Evolutionary conservation across 352 stramenopile genomes (phyloP).

Genomic region (Globisporangium rhizosaccharum): DNA sequence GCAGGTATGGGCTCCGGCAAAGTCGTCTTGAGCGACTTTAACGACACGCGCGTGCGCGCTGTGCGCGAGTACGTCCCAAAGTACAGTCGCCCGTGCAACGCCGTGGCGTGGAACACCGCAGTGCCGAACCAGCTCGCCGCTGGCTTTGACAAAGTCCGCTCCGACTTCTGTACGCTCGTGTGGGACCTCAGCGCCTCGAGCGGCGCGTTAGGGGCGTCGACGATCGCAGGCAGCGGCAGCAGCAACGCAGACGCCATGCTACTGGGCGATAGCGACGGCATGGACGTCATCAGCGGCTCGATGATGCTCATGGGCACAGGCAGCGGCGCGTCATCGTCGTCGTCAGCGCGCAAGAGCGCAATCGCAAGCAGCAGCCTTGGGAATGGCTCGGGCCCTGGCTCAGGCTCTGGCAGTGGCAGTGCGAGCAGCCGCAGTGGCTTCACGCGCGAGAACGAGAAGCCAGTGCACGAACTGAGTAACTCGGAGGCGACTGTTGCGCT

Average conservation of each 20-base stretch:
- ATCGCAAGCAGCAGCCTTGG: slow-evolving; percentile 3
- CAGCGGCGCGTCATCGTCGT: neutral
- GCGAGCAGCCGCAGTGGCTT: slow-evolving; percentile 14
- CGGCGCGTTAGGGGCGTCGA: slow-evolving; percentile 5
- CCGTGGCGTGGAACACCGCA: slow-evolving; percentile 76
- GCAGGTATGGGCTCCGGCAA: slow-evolving; percentile 73
- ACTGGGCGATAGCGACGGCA: slow-evolving; percentile 20
- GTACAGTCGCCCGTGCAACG: slow-evolving; percentile 79
- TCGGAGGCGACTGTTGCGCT: slow-evolving; percentile 79
- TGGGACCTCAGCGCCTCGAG: slow-evolving; percentile 72
- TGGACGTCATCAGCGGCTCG: slow-evolving; percentile 16
- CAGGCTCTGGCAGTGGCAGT: slow-evolving; percentile 10
- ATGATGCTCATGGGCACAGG: slow-evolving; percentile 13
- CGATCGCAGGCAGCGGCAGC: slow-evolving; percentile 18
- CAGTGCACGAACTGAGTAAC: slow-evolving; percentile 76
- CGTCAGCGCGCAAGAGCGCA: neutral
- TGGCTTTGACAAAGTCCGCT: slow-evolving; percentile 85
- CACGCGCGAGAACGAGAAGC: slow-evolving; percentile 37
- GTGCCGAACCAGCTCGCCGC: slow-evolving; percentile 72
- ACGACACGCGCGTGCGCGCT: slow-evolving; percentile 51
- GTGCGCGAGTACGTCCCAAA: slow-evolving; percentile 76
- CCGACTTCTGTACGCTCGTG: slow-evolving; percentile 80
- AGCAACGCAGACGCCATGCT: slow-evolving; percentile 24
- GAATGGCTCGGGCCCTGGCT: slow-evolving; percentile 11
- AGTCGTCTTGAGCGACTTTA: slow-evolving; percentile 79